A percentile compares a stretch with the other conserved stretches of the same genome.
These are phyloP conservation scores for Backusella sp. DNA, from an alignment of 192 early-diverging fungal genomes.

Conservation along the genomic window DNA sequence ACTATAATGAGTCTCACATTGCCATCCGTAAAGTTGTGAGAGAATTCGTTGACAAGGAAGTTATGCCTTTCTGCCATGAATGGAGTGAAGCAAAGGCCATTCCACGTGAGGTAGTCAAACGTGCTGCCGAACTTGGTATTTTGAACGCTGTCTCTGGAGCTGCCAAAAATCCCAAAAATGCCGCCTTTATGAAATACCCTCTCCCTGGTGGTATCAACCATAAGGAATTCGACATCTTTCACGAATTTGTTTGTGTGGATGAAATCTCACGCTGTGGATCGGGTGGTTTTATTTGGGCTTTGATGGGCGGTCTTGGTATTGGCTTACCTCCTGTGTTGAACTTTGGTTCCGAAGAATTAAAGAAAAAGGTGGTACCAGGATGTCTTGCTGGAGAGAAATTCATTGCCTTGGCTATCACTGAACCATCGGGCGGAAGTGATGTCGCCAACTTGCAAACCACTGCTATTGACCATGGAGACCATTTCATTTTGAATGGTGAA, in stretches of 20 bases:
- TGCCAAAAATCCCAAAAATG: constrained; percentile 30
- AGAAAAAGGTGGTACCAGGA: constrained; percentile 56
- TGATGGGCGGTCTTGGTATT: constrained; percentile 57
- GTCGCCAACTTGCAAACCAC: constrained; percentile 70
- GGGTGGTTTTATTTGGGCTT: constrained; percentile 78
- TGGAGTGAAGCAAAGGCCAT: constrained; percentile 81
- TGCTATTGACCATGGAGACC: constrained; percentile 70
- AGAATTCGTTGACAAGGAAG: constrained; percentile 70
- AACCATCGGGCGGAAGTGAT: constrained; percentile 74
- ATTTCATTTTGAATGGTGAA: constrained; percentile 77
- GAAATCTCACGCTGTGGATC: constrained; percentile 78
- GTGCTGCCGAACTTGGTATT: constrained; percentile 69
- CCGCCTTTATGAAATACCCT: constrained; percentile 20
- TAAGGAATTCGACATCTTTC: constrained; percentile 69
- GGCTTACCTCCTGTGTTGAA: constrained; percentile 69
- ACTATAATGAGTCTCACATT: constrained; percentile 76
- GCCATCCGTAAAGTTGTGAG: constrained; percentile 57
- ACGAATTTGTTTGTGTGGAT: constrained; percentile 74
- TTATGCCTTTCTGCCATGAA: constrained; percentile 70
- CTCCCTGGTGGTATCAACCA: constrained; percentile 46
- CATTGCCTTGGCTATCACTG: constrained; percentile 78
- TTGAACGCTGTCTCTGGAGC: constrained; percentile 60
- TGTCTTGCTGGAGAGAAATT: constrained; percentile 67
- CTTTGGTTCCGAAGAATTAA: constrained; percentile 66
- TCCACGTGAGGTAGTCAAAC: constrained; percentile 61